These are phyloP conservation scores for Atractiella rhizophila DNA, from an alignment of 768 basidiomycete species.

Conservation along the genomic window DNA sequence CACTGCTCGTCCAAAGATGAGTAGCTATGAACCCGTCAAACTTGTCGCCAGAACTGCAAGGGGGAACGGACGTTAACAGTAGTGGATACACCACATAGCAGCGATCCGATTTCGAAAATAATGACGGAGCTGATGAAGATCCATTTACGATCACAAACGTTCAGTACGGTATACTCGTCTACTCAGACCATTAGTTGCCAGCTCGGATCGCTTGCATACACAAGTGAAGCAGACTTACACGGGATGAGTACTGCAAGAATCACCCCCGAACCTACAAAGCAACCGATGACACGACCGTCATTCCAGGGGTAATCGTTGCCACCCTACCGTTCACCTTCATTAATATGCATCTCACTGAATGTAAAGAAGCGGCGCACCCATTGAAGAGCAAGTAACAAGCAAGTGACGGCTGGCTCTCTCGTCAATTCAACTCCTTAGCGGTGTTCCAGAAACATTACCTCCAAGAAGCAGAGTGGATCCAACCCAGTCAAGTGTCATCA, in stretches of 20 bases:
- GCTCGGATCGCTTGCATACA: no score
- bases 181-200: no score
- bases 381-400: slow-evolving; percentile 1
- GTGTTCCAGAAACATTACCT: no score
- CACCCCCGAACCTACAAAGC: slow-evolving; percentile 16
- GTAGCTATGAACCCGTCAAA: no score
- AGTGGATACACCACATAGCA: slow-evolving; percentile 25
- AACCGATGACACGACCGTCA: slow-evolving; percentile 26
- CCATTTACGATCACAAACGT: no score
- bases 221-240: no score
- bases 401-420: slow-evolving; percentile 1
- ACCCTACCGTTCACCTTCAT: slow-evolving; percentile 16
- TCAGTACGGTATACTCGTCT: no score
- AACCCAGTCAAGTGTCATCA: neutral
- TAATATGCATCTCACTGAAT: neutral
- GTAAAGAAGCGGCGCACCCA: neutral
- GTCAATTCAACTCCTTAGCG: no score
- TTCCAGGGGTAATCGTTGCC: slow-evolving; percentile 27
- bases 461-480: neutral
- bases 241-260: no score
- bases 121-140: neutral
- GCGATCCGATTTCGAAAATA: slow-evolving; percentile 24
- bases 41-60: no score
- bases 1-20: slow-evolving; percentile 28
- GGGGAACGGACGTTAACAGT: slow-evolving; percentile 16